Base-by-base conservation (phyloP, 352 stramenopile genomes). In the Globisporangium nodosum region DNA sequence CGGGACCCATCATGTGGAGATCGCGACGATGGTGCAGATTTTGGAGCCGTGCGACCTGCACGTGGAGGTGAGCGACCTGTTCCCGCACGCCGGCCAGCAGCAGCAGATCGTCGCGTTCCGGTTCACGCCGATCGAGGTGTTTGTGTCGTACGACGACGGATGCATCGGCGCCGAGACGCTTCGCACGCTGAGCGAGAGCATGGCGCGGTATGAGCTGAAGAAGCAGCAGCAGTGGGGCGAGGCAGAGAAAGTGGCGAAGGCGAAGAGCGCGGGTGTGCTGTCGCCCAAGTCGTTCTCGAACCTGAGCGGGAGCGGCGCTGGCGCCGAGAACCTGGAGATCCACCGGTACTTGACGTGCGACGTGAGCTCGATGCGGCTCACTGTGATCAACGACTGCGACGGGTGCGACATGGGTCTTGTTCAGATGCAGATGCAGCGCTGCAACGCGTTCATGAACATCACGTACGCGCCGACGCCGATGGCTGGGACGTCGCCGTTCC, bases 311-410 rank as follows among this genome's bases (percentile, higher is more conserved):
- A 37, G 48, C 31, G 20, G 50, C 18, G 15, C 20, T 15, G 9
- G 15, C n/a, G 33, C 2, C 7, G 11, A n/a, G 50, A 37, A 48
- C 16, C 12, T 76, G 13, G 82, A 94, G 55, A 68, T 88, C 9
- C 80, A 92, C 53, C 80, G 81, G 11, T 90, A 91, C 57, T 81
- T 92, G 46, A 92, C 85, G 24, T 86, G 76, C 31, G 81, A 94
- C 24, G 57, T 91, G 31, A 67, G 68, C 18, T 80, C 76, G 5
- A 77, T 94, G 60, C 72, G 68, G 30, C 56, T 94, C 49, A 92
- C 83, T 1, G 49, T 94, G 20, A 91, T 94, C 54, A 94, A 94
- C 46, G 85, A 94, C 63, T 92, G 85, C 57, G 83, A 92, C 37
- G 83, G 81, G 8, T 92, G 85, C 58, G 85, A 94, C 64, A 94